Percentiles rank a stretch among this genome's conserved stretches.
Conservation (phyloP, 106 monocot genomes). For the Allium cepa region DNA sequence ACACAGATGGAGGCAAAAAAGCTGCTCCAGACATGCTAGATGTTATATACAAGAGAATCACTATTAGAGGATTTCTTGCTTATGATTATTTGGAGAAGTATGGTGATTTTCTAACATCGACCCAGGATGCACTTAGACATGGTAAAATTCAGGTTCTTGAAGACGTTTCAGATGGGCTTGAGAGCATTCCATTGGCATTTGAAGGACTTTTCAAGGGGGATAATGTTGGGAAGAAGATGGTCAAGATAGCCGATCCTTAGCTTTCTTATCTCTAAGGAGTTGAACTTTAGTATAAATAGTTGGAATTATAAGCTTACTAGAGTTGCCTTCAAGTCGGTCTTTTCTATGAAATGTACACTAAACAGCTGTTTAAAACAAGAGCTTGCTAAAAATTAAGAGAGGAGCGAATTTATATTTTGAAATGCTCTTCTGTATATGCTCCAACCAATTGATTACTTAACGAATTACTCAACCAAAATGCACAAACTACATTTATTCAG, state of each 20-base stretch:
- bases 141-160: conserved; percentile 28
- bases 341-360: too few species aligned
- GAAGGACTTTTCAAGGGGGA: conserved; percentile 28
- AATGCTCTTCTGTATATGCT: too few species aligned
- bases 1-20: conserved; percentile 10
- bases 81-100: conserved; percentile 10
- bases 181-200: conserved; percentile 31
- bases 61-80: conserved; percentile 29
- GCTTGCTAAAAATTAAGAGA: too few species aligned
- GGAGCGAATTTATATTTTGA: too few species aligned
- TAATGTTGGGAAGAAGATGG: conserved; percentile 41
- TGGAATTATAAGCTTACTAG: too few species aligned
- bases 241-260: conserved; percentile 15
- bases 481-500: too few species aligned
- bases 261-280: too few species aligned
- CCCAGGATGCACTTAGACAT: conserved; percentile 16
- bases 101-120: conserved; percentile 11
- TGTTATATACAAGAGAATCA: conserved; percentile 33
- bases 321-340: too few species aligned
- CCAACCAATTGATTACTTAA: too few species aligned
- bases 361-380: too few species aligned
- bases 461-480: too few species aligned
- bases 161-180: conserved; percentile 40
- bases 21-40: conserved; percentile 24
- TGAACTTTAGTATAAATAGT: too few species aligned